Evolutionary conservation across 371 early-diverging fungal species (phyloP).

Genomic region (Basidiobolus meristosporus): DNA sequence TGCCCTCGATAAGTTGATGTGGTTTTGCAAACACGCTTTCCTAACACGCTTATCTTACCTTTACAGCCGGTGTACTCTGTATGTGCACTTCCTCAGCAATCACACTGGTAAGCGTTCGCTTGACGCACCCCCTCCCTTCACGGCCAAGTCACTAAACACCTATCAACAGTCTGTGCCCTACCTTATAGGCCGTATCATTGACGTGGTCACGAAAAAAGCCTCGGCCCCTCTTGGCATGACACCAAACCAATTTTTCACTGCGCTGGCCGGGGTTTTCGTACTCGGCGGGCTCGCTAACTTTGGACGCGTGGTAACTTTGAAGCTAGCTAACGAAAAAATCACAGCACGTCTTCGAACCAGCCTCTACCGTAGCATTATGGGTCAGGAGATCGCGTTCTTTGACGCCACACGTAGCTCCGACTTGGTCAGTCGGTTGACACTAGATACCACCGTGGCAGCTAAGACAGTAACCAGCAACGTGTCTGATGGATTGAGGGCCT

Average conservation of each 20-base stretch:
- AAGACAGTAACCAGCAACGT: constrained; percentile 60
- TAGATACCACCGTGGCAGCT: constrained; percentile 55
- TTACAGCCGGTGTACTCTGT: no score
- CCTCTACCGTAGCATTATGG: constrained; percentile 26
- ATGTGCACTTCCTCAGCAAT: constrained; percentile 29
- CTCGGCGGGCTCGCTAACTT: constrained; percentile 57
- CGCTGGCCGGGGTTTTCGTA: constrained; percentile 25
- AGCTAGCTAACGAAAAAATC: constrained; percentile 51
- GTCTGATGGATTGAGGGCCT: constrained; percentile 47
- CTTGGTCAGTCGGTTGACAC: constrained; percentile 50
- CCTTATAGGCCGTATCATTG: constrained; percentile 62
- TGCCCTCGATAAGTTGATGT: no score
- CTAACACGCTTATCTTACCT: no score
- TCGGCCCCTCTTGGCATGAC: constrained; percentile 24
- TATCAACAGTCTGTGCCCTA: constrained; percentile 36
- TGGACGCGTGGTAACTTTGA: constrained; percentile 50
- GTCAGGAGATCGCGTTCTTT: constrained; percentile 54
- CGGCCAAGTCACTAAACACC: background rate
- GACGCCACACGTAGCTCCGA: constrained; percentile 60
- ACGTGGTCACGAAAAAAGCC: constrained; percentile 34
- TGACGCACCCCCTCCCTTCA: background rate
- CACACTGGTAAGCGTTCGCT: constrained; percentile 26
- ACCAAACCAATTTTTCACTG: constrained; percentile 29
- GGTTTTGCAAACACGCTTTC: no score
- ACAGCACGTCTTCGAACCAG: constrained; percentile 33